Conservation (phyloP, 2,329 filamentous ascomycete genomes). For the Leptographium wingfieldii region DNA sequence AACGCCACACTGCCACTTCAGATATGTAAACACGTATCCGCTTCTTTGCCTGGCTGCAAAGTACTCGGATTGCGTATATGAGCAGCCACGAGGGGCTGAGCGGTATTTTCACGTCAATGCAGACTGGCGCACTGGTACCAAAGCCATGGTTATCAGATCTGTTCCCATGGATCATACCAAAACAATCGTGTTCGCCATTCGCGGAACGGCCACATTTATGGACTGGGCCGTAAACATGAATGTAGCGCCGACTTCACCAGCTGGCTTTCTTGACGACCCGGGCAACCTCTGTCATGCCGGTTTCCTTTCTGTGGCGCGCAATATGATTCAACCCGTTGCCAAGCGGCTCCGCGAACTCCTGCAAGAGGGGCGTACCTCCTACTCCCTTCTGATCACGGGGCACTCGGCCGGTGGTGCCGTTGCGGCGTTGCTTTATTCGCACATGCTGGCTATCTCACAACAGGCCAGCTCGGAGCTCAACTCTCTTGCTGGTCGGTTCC, state of each 20-base stretch:
- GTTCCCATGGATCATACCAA: slow-evolving; percentile 66
- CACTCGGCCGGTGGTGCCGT: slow-evolving; percentile 81
- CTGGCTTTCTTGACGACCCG: slow-evolving; percentile 62
- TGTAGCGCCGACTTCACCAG: slow-evolving; percentile 50
- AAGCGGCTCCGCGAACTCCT: slow-evolving; percentile 56
- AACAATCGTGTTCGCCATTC: slow-evolving; percentile 72
- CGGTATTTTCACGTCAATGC: slow-evolving; percentile 57
- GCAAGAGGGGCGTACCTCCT: slow-evolving; percentile 49
- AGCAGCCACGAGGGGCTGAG: slow-evolving; percentile 48
- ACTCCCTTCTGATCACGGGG: slow-evolving; percentile 70
- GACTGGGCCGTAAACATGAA: slow-evolving; percentile 82
- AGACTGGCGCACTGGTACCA: slow-evolving; percentile 62
- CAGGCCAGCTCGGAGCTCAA: slow-evolving; percentile 55
- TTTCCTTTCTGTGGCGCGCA: slow-evolving; percentile 62
- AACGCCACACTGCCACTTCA: slow-evolving; percentile 16
- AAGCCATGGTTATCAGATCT: slow-evolving; percentile 76
- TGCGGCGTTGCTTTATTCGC: slow-evolving; percentile 64
- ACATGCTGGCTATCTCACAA: slow-evolving; percentile 55
- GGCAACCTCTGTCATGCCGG: slow-evolving; percentile 71
- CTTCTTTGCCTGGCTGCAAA: slow-evolving; percentile 67
- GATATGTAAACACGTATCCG: slow-evolving; percentile 63
- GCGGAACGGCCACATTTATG: slow-evolving; percentile 66
- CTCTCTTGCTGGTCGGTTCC: slow-evolving; percentile 56
- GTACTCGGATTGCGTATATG: slow-evolving; percentile 66
- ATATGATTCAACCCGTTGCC: slow-evolving; percentile 64